Base-by-base conservation (phyloP, 495 filamentous ascomycete species). In the Aspergillus ellipticus region DNA sequence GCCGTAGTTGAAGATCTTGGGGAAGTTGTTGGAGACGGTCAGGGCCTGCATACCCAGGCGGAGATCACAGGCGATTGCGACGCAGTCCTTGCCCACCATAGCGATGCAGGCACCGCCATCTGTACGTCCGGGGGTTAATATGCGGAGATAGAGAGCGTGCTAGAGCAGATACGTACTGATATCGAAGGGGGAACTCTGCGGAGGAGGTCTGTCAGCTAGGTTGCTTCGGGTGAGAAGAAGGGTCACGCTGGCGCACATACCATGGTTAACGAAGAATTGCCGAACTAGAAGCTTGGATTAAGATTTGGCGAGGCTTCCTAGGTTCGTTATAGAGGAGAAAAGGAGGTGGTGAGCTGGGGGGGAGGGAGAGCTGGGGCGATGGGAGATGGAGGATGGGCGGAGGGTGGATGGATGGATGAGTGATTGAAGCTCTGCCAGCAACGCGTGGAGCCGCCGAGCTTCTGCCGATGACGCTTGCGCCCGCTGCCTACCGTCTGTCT, bases 71-170 rank as follows among this genome's bases (percentile, higher is more conserved):
- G 94, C 94, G 66, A 98, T 97, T 74, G 94, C 94, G 41, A 98
- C 94, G 74, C 94, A 98, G 85, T 96, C 90, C 74, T 97, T 97
- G 80, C 94, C 94, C 53, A 94, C 91, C 94, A 97, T 98, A 71
- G 90, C 92, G 64, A 96, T 89, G 78, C 88, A 92, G 78, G 92
- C 92, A 72, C 92, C 92, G 76, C 92, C 92, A 83, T 96, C 91
- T 96, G 67, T 43, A 53, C 24, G 46, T 7, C 29, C 5, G 26
- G 50, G 21, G 28, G 56, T 78, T 69, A 79, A 64, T 65, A 33
- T 48, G 20, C 43, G 51, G 22, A 50, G 24, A 46, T 45, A 17
- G 53, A 49, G 17, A 53, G 35, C 29, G 37, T 26, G 46, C 56
- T 16, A 50, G 57, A 53, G 39, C 50, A 16, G 51, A 42, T 11